Base-by-base conservation (phyloP, 768 basidiomycete genomes). In the Rickenella mellea region DNA sequence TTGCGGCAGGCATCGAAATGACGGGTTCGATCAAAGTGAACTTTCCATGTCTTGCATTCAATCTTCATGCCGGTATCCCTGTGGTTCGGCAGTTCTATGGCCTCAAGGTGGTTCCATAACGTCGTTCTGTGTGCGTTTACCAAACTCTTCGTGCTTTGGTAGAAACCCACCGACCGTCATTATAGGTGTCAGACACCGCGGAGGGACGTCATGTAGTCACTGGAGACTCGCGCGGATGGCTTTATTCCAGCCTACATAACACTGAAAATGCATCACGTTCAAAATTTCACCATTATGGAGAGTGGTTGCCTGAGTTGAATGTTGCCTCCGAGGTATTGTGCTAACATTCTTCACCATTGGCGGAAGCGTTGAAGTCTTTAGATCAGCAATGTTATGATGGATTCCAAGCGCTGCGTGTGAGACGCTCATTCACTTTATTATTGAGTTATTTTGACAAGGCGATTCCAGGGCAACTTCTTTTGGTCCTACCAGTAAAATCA, bases 151-250 rank as follows among this genome's bases (percentile, higher is more conserved):
- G 25, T 12, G 4, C 20, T 19, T 43, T 9, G 2, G 22, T 6
- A 17, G 46, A 31, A 29, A 28, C 8, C 21, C 12, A 22, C 43
- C 45, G 71, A 54, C 65, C 19, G 55, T 63, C 26, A 52, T 41
- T 15, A 40, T 65, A 28, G 45, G 57, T 27, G 69, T 60, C 14
- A 52, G 45, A 25, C 40, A 48, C 4, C 66, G 58, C 47, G 59
- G 58, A 19, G 68, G n/a, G n/a, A n/a, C n/a, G n/a, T n/a, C n/a
- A n/a, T n/a, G n/a, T n/a, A n/a, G n/a, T 76, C 45, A 54, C 68
- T n/a, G 78, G 78, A 1, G 76, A 80, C 37, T 56, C 63, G 41
- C 51, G 53, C 36, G 78, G 78, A 21, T 77, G 75, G 73, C 49
- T 77, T 22, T 74, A 68, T 46, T 56, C 62, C 4, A 62, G 55